Conservation (phyloP, 345 rosid genomes). For the Streptanthus diversifolius region DNA sequence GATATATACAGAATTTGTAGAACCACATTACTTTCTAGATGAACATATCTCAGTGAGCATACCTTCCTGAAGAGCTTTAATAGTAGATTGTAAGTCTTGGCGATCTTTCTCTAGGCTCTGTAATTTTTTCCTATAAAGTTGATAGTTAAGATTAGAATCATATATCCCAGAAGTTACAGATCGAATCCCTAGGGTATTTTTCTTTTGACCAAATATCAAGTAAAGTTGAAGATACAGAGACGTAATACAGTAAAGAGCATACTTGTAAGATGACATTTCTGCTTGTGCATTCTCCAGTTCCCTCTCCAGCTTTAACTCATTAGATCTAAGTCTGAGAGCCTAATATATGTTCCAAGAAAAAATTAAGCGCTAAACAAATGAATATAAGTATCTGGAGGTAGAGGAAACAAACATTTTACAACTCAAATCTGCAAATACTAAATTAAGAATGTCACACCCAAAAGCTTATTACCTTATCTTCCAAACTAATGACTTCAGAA, state of each 20-base stretch:
- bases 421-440: background rate
- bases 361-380: constrained; percentile 5
- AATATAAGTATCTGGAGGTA: constrained; percentile 20
- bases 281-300: constrained; percentile 72
- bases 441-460: constrained; percentile 10
- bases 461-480: constrained; percentile 78
- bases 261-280: constrained; percentile 73
- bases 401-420: constrained; percentile 9
- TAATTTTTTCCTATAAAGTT: constrained; percentile 68
- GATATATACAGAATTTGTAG: constrained; percentile 8
- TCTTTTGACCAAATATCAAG: constrained; percentile 6
- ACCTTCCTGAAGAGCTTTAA: constrained; percentile 96
- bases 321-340: constrained; percentile 95
- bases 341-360: constrained; percentile 32
- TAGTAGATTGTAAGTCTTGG: constrained; percentile 78
- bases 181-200: background rate
- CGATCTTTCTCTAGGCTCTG: constrained; percentile 84
- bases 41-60: constrained; percentile 13
- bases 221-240: background rate
- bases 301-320: constrained; percentile 92
- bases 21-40: background rate
- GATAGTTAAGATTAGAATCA: background rate
- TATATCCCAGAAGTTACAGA: constrained; percentile 9
- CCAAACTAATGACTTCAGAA: constrained; percentile 94
- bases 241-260: constrained; percentile 31